Evolutionary conservation across 331 rosid species (phyloP).

Genomic region (Spiraea crenata): DNA sequence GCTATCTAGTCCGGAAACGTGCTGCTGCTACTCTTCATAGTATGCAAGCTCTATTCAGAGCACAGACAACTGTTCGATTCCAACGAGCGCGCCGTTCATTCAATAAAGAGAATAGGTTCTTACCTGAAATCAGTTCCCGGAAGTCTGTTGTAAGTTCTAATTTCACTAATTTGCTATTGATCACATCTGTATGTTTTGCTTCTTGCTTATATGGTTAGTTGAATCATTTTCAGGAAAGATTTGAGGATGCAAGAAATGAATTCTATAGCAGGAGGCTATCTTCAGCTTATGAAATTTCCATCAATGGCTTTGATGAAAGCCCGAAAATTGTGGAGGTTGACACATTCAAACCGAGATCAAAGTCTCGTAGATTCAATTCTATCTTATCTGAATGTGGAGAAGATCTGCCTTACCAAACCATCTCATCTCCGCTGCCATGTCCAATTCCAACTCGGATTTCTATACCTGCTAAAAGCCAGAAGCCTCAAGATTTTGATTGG

Average conservation of each 20-base stretch:
- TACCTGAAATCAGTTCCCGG: conserved; percentile 53
- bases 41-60: conserved; percentile 94
- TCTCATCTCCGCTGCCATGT: conserved; percentile 51
- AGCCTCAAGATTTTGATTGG: conserved; percentile 65
- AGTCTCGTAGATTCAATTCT: conserved; percentile 53
- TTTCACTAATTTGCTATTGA: background rate
- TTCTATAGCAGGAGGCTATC: conserved; percentile 75
- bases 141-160: conserved; percentile 53
- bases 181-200: background rate
- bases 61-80: conserved; percentile 64
- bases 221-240: conserved; percentile 50
- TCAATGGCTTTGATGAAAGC: conserved; percentile 62
- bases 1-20: conserved; percentile 77
- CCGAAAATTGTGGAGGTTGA: conserved; percentile 93
- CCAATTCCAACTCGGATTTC: conserved; percentile 43
- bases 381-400: conserved; percentile 72
- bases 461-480: conserved; percentile 38
- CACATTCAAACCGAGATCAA: conserved; percentile 70
- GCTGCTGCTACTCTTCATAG: conserved; percentile 90
- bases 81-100: conserved; percentile 86
- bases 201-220: background rate
- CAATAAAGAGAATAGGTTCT: conserved; percentile 56
- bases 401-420: conserved; percentile 48
- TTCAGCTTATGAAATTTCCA: conserved; percentile 47
- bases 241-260: conserved; percentile 73